Base-by-base conservation (phyloP, 768 basidiomycete species). In the Russula dissimulans region DNA sequence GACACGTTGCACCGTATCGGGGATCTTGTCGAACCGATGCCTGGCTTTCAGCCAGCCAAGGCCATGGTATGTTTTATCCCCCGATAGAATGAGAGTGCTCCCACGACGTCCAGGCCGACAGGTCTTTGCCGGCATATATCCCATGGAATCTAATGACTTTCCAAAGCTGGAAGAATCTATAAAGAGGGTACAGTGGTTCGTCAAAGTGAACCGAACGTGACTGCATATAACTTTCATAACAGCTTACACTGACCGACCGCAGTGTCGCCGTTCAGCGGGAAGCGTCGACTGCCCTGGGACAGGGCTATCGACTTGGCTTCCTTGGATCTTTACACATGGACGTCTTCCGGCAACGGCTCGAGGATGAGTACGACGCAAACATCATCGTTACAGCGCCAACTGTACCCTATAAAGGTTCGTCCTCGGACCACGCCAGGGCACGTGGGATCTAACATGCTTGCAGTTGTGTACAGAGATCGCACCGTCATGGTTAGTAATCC, bases 251-350 rank as follows among this genome's bases (percentile, higher is more conserved):
- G 53, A 93, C 86, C 18, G 91, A 95, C 69, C 82, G 92, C 56
- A 89, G 88, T 70, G 93, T 99, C 10, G 87, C 91, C 17, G 79
- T 95, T 9, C 90, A 93, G 68, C 81, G 91, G 50, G 97, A 98
- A 72, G 89, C 91, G 0, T 98, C 95, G 0, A 83, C 89, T 5
- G 97, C 97, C 10, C 79, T 99, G 10, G 95, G 95, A 1, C 95
- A 97, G 74, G 97, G 97, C 8, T 92, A 87, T 69, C 82, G 97
- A 46, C 81, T 99, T 6, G 97, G 97, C 0, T 99, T 98, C 72
- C 79, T 97, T 10, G 97, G 97, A 1, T 91, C 93, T 5, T 74
- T 99, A 59, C 97, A 99, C 69, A 94, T 98, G 91, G 91, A 95
- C 67, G 89, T 95, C 42, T 92, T 93, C 72, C 86, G 94, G 22